Conservation (phyloP, 2,329 filamentous ascomycete species). For the Penicillium sp. region DNA sequence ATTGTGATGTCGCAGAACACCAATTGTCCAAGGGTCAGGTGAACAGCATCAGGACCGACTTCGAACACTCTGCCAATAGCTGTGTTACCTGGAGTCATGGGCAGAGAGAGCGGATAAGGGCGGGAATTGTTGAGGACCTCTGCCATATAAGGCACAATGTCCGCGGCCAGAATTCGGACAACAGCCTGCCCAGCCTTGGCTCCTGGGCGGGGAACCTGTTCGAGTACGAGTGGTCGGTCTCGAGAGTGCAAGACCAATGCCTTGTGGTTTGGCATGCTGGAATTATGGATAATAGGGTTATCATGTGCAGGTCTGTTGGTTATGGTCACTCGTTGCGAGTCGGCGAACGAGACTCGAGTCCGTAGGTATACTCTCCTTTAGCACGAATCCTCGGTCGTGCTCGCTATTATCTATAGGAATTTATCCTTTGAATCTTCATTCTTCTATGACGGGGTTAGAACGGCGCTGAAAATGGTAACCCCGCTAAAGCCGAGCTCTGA, state of each 20-base stretch:
- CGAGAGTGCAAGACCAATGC: conserved; percentile 12
- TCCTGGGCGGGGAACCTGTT: conserved; percentile 34
- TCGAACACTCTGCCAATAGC: conserved; percentile 40
- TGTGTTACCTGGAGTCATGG: conserved; percentile 35
- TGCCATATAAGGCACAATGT: conserved; percentile 42
- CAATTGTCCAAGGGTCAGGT: conserved; percentile 39
- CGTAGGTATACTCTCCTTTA: no score
- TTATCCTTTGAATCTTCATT: no score
- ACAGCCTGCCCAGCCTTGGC: conserved; percentile 40
- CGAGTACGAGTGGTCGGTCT: conserved; percentile 26
- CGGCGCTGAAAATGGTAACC: no score
- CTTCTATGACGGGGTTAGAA: no score
- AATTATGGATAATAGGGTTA: no score
- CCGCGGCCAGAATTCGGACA: conserved; percentile 39
- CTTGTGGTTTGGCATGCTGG: conserved; percentile 15
- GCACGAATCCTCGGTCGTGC: no score
- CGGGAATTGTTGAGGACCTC: conserved; percentile 44
- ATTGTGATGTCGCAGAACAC: conserved; percentile 41
- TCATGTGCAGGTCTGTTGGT: no score
- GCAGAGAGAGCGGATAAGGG: conserved; percentile 33
- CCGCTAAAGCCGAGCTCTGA: no score
- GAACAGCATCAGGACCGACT: conserved; percentile 38
- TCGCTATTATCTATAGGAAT: no score
- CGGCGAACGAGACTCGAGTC: no score
- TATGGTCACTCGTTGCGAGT: no score